A percentile compares a stretch with the other conserved stretches of the same genome.
Evolutionary conservation across 164 flowering plant species (phyloP).

Genomic region (Pachysandra terminalis): DNA sequence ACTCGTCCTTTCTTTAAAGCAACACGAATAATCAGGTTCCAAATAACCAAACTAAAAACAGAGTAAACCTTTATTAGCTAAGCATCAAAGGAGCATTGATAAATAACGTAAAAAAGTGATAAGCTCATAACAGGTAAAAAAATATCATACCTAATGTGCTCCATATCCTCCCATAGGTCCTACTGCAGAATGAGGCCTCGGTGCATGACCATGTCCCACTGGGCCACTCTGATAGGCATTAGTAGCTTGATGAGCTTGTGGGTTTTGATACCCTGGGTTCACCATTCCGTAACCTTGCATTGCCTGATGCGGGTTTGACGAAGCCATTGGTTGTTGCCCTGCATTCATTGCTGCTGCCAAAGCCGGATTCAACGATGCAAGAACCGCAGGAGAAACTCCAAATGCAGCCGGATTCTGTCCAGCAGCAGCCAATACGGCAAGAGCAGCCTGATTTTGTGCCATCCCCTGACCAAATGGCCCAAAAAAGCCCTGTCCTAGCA

Average conservation of each 20-base stretch:
- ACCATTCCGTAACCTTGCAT: no score
- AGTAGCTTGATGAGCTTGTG: conserved; percentile 18
- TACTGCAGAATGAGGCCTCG: no score
- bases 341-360: conserved; percentile 16
- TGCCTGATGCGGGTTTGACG: conserved; percentile 1
- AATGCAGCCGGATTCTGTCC: conserved; percentile 36
- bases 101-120: background rate
- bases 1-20: conserved; percentile 28
- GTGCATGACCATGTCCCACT: conserved; percentile 16
- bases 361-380: conserved; percentile 26
- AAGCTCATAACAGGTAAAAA: no score
- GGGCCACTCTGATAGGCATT: conserved; percentile 17
- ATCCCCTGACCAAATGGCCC: conserved; percentile 22
- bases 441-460: conserved; percentile 22
- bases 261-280: no score
- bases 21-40: no score
- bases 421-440: conserved; percentile 31
- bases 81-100: background rate
- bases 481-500: conserved; percentile 23
- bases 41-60: conserved; percentile 24
- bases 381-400: conserved; percentile 22
- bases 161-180: no score
- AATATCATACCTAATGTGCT: no score
- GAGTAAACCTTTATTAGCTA: conserved; percentile 19
- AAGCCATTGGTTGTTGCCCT: conserved; percentile 3